Evolutionary conservation across 1,284 basidiomycete species (phyloP), one percentile per base, ranked within the genome.

Genomic region (Ustilago trichophora): DNA sequence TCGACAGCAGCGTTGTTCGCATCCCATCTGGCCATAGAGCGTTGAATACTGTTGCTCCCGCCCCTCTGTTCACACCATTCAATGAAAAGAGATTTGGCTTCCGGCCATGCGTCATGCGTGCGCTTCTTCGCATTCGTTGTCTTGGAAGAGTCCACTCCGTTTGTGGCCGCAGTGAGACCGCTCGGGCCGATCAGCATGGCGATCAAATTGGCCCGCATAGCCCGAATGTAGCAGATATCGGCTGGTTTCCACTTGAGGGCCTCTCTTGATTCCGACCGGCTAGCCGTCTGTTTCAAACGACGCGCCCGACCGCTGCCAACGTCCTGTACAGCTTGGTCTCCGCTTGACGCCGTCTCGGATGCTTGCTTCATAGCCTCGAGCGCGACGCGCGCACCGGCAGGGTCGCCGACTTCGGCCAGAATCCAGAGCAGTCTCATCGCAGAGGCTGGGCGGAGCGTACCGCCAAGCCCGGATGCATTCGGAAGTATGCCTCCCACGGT

Each of bases 351-450:
- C 12, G 16, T 22, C 12, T 25, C 32, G 16, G 54, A 46, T 21
- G 64, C 53, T 24, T 47, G 43, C 25, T 48, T 47, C 58, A 68
- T 68, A 9, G 45, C 47, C 3, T 57, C 54, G 9, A 68, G 41
- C 4, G 63, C 7, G 5, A 56, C 34, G 12, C 65, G 58, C 8
- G 54, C 45, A 35, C 37, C 58, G 16, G 50, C 18, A 10, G 65
- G 65, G 22, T 68, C 65, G 27, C 50, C 58, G 4, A 29, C 32
- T 18, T 50, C 33, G 3, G 29, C 34, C 3, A 54, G 22, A 11
- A 31, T 16, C 49, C 54, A 57, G 9, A 68, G 43, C 11, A 68
- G 11, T 1, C 15, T 40, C 29, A 62, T 26, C 19, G 33, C 58
- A 3, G n/a, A 19, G 4, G 35, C 8, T 1, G 58, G 49, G 4